Percentiles rank a stretch among this genome's conserved stretches.
Evolutionary conservation across 2,329 filamentous ascomycete genomes (phyloP).

Genomic region (Pseudocercospora ulei): DNA sequence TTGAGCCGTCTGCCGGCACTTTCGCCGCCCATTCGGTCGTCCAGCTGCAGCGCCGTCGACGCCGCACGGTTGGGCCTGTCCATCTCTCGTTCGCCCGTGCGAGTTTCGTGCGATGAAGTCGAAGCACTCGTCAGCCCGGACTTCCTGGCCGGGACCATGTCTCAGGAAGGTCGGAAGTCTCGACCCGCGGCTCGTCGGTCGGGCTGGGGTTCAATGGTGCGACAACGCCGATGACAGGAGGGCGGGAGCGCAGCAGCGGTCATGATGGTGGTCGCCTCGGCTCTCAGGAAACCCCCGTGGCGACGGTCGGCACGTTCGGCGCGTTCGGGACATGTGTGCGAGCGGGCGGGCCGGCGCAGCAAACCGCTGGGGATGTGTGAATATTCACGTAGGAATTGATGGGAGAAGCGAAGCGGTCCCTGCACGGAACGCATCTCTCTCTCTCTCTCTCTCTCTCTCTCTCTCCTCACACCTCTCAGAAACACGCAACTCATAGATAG

Average conservation of each 20-base stretch:
- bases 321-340: neutral
- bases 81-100: neutral
- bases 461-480: too few species aligned
- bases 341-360: too few species aligned
- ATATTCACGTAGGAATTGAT: neutral
- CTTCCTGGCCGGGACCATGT: constrained; percentile 2
- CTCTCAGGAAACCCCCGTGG: constrained; percentile 6
- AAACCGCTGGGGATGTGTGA: too few species aligned
- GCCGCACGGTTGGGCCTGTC: neutral
- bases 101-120: neutral
- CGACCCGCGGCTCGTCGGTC: constrained; percentile 4
- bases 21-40: neutral
- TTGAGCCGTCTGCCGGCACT: constrained; percentile 3
- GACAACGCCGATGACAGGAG: neutral
- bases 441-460: too few species aligned
- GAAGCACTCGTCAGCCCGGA: constrained; percentile 1
- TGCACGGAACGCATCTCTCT: too few species aligned
- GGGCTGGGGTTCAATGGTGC: neutral
- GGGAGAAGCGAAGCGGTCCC: neutral
- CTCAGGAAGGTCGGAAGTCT: constrained; percentile 7
- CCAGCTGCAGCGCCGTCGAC: constrained; percentile 3
- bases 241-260: neutral
- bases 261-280: constrained; percentile 1
- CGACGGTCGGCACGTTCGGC: too few species aligned
- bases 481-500: too few species aligned